Percentiles rank a stretch among this genome's conserved stretches.
These are phyloP conservation scores for Citrullus mucosospermus DNA, from an alignment of 306 rosid species.

Conservation along the genomic window DNA sequence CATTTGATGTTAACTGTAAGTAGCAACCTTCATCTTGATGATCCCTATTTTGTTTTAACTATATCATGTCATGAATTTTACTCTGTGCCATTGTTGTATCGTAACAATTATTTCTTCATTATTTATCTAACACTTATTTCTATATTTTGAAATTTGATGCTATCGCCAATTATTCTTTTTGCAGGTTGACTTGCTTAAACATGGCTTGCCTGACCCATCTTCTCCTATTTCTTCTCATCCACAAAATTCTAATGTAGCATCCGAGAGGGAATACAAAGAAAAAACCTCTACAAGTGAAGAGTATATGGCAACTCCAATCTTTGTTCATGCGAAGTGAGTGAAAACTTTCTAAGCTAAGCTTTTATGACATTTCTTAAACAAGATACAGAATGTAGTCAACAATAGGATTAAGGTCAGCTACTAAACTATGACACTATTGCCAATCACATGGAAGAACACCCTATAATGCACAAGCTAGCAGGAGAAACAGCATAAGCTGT, in stretches of 20 bases:
- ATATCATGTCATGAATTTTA: not conserved
- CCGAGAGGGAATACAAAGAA: slow-evolving; percentile 41
- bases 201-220: slow-evolving; percentile 75
- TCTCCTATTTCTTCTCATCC: slow-evolving; percentile 30
- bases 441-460: not conserved
- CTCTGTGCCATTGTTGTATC: not conserved
- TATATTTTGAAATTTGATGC: not conserved
- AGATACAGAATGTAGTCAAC: not conserved
- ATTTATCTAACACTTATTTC: not conserved
- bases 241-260: slow-evolving; percentile 42
- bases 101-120: not conserved
- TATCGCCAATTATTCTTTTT: not conserved
- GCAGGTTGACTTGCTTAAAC: slow-evolving; percentile 86
- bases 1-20: slow-evolving; percentile 65
- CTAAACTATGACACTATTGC: not conserved
- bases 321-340: slow-evolving; percentile 73
- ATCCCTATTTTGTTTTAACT: not conserved
- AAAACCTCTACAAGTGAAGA: slow-evolving; percentile 30
- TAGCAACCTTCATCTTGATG: not conserved
- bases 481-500: not conserved
- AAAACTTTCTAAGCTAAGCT: not conserved
- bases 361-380: not conserved
- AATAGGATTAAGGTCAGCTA: not conserved
- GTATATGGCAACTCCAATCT: slow-evolving; percentile 63
- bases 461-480: not conserved